Base-by-base conservation (phyloP, 768 basidiomycete species). In the Udeniomyces megalosporus region DNA sequence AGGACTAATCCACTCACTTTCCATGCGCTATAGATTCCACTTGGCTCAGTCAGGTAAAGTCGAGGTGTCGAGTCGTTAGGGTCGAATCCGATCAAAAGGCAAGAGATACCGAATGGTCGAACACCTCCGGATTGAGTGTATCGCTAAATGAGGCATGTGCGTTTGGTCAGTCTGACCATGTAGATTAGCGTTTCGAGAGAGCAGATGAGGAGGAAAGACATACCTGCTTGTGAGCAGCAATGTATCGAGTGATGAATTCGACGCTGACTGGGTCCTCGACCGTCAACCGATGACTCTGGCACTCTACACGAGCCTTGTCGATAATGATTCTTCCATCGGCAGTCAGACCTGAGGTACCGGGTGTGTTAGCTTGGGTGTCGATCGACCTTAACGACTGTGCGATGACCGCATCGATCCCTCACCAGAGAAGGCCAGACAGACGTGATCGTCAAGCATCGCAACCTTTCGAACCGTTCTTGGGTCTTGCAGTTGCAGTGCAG, bases 91-190 rank as follows among this genome's bases (percentile, higher is more conserved):
- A 96, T 82, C 66, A 99, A 86, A 54, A 99, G 80, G 11, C 92
- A 96, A 15, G 93, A 92, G 68, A 97, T 91, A 68, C 95, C 95
- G 70, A 99, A 99, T 29, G 95, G 95, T 61, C 95, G 81, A 56
- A 95, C 91, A 78, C 95, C 95, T 66, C 95, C 95, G 12, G 92
- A 95, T 79, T 99, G 95, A 15, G 95, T 97, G 76, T 97, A 97
- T 73, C 83, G 82, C 90, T 93, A 69, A 11, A 49, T 34, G 35
- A 50, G 28, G 46, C 12, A 58, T 5, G 28, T 26, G 26, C 14
- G 35, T 32, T 54, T 32, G 15, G 17, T 31, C 2, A 54, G 31
- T 8, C 24, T 17, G 35, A 57, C 35, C 10, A 44, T 38, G 14
- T 26, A 3, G 34, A 20, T 5, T 24, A 45, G 4, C 45, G 44